Base-by-base conservation (phyloP, 129 eudicot genomes). In the Arctium lappa region DNA sequence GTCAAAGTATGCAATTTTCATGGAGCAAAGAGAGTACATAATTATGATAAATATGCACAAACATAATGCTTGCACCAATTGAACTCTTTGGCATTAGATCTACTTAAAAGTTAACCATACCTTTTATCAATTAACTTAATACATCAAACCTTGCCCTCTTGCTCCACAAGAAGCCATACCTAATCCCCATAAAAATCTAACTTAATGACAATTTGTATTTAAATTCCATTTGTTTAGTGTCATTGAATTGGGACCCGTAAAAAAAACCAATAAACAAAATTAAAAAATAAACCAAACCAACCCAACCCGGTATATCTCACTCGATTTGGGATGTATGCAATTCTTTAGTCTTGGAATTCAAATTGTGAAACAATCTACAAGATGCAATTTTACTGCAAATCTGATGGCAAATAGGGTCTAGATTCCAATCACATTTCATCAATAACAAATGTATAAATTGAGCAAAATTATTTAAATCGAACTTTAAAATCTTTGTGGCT, bases 91-190 rank as follows among this genome's bases (percentile, higher is more conserved):
- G 30, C 30, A 60, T 60, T 60, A 60, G 29, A 60, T 60, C 68
- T 60, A 60, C 68, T 60, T 60, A 40, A 56, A 81, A 74, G 66
- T 81, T 74, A 80, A 73, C 85, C 60, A 60, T 37, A 16, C 8
- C 29, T 8, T 30, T 46, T 22, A 13, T 56, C 40, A 50, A 34
- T 22, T 53, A 72, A 50, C 48, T 74, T 60, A 73, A 81, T 71
- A 22, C 73, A 33, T 73, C 72, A 73, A 81, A 72, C 2, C 12
- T 72, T 42, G 33, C 74, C 84, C 33, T 62, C 16, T 81, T 38
- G 74, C 34, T 74, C 42, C 84, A 60, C 72, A 62, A 81, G 42
- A 81, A 42, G 79, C 65, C 79, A 81, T 73, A 73, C 79, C 60
- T 72, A 37, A 81, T 53, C 11, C 0, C 56, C 77, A 39, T 70